Evolutionary conservation across 441 rosid genomes (phyloP), one percentile per base, ranked within the genome.

Genomic region (Populus trichocarpa): DNA sequence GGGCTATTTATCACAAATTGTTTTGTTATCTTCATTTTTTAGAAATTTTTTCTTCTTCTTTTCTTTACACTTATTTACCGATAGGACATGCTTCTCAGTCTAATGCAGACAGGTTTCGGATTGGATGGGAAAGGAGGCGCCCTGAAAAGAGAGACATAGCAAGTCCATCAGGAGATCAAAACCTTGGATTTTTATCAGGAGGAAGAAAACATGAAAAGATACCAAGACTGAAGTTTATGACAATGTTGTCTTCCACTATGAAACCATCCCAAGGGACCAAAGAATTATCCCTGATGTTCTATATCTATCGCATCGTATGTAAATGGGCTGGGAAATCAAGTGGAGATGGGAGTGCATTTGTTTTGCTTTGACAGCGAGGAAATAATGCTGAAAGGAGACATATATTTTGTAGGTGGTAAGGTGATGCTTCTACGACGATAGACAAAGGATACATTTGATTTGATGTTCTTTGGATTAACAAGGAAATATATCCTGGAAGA

Each of bases 401-500:
- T 53, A 1, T 16, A 18, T 53, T 53, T 16, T 53, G 22, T 53
- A 53, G 0, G 0, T 16, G 61, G 61, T 53, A 53, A 53, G 22
- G 61, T 53, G 61, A 53, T 16, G 61, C 8, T 53, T 53, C n/a
- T 5, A 53, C 5, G 4, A 53, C 61, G n/a, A 53, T 16, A 2
- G 53, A 3, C 14, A 50, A 46, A 50, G 0, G 59, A 81, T 25
- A 78, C 71, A n/a, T n/a, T n/a, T n/a, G n/a, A 61, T 72, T 46
- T 65, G 71, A 57, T 32, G 65, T 72, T 74, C 77, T 80, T 77
- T 66, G 59, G 80, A 75, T 83, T 81, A 83, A 71, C 83, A 82
- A 76, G 85, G 84, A 75, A 89, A 84, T 69, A 96, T 67, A 61
- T 82, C 96, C 71, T 81, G 82, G 81, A 96, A 90, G 85, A 96